Conservation (phyloP, 345 rosid genomes). For the Reutealis trisperma region DNA sequence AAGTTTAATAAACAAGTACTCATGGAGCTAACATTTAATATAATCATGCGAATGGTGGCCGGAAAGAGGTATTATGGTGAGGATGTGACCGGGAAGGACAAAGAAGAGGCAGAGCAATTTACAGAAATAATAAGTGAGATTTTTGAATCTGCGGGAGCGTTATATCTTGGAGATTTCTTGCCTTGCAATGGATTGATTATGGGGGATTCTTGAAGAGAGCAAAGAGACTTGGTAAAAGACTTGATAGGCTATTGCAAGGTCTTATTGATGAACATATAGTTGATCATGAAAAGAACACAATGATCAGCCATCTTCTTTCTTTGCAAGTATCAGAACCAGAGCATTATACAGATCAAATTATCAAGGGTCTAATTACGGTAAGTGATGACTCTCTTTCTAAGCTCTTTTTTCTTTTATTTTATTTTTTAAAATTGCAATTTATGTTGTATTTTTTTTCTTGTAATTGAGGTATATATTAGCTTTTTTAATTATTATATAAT, state of each 20-base stretch:
- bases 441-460: too few relatives aligned
- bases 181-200: slow-evolving; percentile 20
- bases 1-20: neutral
- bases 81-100: neutral
- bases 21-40: neutral
- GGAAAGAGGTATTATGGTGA: neutral
- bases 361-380: neutral
- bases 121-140: neutral
- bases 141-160: slow-evolving; percentile 5
- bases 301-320: neutral
- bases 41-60: slow-evolving; percentile 2
- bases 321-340: neutral
- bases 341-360: neutral
- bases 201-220: slow-evolving; percentile 20
- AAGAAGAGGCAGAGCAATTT: neutral
- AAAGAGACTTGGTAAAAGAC: slow-evolving; percentile 19
- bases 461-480: too few relatives aligned
- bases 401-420: neutral
- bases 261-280: slow-evolving; percentile 33
- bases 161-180: slow-evolving; percentile 30
- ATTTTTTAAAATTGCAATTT: too few relatives aligned
- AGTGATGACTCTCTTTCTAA: neutral
- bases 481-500: too few relatives aligned
- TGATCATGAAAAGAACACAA: slow-evolving; percentile 3
- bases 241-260: slow-evolving; percentile 31